Evolutionary conservation across 768 basidiomycete species (phyloP), one percentile per base, ranked within the genome.

Genomic region (Rhizopogon roseolus): DNA sequence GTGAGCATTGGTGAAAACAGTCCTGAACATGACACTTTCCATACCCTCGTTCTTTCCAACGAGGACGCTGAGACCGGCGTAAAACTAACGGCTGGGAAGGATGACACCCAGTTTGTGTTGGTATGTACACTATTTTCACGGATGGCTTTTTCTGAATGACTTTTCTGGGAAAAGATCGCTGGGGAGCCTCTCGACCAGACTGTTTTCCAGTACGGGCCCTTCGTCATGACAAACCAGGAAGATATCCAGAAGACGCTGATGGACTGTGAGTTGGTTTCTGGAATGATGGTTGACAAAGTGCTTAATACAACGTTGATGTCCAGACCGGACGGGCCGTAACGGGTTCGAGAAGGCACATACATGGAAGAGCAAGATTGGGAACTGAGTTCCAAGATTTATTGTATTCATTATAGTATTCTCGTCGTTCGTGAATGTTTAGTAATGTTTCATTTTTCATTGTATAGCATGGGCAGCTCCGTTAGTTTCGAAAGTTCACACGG

Each of bases 261-360:
- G 28, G 95, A 98, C 61, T 95, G 87, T 88, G 67, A 73, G 76
- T 66, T 32, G 27, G 42, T 43, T 6, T 27, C n/a, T 45, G 29
- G 19, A 9, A 17, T 27, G 36, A 40, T 38, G 27, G 40, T 38
- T 29, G 27, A 11, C 32, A 22, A 14, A 19, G 16, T 42, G 13
- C 41, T 49, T 29, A 37, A 36, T 48, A 3, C 34, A 7, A 9
- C 5, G 50, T 57, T 32, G 56, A 43, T 52, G 34, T 55, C 25
- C 52, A 91, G 87, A 91, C 66, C 88, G 84, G 71, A 68, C 72
- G 40, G 88, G 84, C 36, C 71, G 62, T 60, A 97, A 98, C 64
- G 96, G 96, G 4, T 98, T 98, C 67, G 96, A 98, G 71, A 85
- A 84, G 58, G 94, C 86, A 6, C 85, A 84, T 57, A 84, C 76